These are phyloP conservation scores for Canavalia gladiata DNA, from an alignment of 306 rosid species.

Conservation along the genomic window DNA sequence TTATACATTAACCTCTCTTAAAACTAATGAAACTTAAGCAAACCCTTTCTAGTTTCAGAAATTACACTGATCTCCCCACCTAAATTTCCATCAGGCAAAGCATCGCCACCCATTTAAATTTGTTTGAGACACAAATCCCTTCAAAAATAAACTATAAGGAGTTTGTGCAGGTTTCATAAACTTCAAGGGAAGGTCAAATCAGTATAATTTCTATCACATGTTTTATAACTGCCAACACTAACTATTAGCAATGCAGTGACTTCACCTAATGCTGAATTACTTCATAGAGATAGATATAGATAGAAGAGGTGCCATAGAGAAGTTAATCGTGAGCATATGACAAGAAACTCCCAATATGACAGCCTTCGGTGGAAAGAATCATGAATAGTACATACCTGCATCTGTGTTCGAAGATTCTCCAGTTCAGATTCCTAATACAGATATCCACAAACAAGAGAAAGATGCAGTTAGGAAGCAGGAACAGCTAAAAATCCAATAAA, in stretches of 20 bases:
- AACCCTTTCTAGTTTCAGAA: background rate
- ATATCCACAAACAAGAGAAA: conserved; percentile 21
- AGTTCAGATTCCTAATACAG: conserved; percentile 84
- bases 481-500: conserved; percentile 29
- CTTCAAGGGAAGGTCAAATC: background rate
- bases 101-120: conserved; percentile 30
- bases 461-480: background rate
- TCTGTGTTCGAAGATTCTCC: conserved; percentile 84
- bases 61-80: background rate
- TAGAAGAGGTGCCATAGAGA: conserved; percentile 20
- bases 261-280: conserved; percentile 27
- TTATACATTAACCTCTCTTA: conserved; percentile 12
- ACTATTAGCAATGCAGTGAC: conserved; percentile 27
- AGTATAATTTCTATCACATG: conserved; percentile 32
- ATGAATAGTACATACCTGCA: conserved; percentile 69
- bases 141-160: background rate
- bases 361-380: conserved; percentile 27
- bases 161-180: conserved; percentile 15
- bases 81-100: conserved; percentile 14
- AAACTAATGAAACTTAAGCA: conserved; percentile 19
- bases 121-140: conserved; percentile 6
- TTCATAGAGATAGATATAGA: background rate
- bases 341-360: conserved; percentile 35
- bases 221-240: conserved; percentile 16
- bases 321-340: background rate